Conservation (phyloP, 371 early-diverging fungal genomes). For the Rhizopus delemar region DNA sequence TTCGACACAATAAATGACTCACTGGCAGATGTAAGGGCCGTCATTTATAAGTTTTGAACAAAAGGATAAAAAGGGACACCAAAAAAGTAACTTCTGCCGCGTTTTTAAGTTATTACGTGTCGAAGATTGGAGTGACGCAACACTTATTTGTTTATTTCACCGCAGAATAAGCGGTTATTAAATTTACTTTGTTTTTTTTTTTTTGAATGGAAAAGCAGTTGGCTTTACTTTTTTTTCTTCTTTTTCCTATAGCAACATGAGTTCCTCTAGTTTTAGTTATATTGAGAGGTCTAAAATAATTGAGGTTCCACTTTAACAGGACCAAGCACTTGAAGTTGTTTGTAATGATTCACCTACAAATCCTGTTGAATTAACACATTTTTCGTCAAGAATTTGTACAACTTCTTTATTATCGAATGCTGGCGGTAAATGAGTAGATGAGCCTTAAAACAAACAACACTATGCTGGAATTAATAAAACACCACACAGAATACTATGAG, state of each 20-base stretch:
- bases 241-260: too few species aligned
- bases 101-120: conserved; percentile 1
- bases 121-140: conserved; percentile 2
- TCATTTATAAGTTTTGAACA: conserved; percentile 25
- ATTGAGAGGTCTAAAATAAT: conserved; percentile 52
- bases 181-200: too few species aligned
- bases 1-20: conserved; percentile 13
- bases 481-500: conserved; percentile 70
- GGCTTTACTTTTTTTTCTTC: too few species aligned
- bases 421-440: conserved; percentile 63
- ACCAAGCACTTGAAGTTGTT: conserved; percentile 79
- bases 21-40: conserved; percentile 55
- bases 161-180: too few species aligned
- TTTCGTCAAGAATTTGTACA: conserved; percentile 73
- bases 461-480: not conserved
- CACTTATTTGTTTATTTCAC: not conserved
- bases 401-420: conserved; percentile 71
- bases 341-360: conserved; percentile 70
- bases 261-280: conserved; percentile 25
- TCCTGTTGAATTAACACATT: conserved; percentile 74
- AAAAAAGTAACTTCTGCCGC: conserved; percentile 6
- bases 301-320: conserved; percentile 80
- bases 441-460: too few species aligned
- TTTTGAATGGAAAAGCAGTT: too few species aligned
- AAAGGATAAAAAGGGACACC: conserved; percentile 5